Evolutionary conservation across 2,329 filamentous ascomycete species (phyloP).

Genomic region (Trichoderma sp.): DNA sequence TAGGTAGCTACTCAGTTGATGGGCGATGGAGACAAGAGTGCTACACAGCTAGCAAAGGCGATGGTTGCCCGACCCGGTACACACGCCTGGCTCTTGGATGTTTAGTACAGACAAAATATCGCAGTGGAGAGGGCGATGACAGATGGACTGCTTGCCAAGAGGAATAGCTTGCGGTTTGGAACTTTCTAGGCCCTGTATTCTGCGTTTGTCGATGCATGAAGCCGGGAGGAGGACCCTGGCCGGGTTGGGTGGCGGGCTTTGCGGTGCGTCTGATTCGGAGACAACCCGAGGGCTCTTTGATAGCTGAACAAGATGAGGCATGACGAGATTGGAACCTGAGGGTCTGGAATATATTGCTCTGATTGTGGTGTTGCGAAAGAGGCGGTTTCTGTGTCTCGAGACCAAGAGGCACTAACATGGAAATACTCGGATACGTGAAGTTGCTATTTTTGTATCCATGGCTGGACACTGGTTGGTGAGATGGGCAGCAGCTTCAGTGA

Average conservation of each 20-base stretch:
- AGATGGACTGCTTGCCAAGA: constrained; percentile 4
- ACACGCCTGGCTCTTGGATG: not conserved
- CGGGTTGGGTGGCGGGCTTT: not conserved
- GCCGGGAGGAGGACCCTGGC: constrained; percentile 11
- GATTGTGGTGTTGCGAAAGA: not conserved
- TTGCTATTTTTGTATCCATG: not conserved
- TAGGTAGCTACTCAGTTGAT: too few relatives aligned
- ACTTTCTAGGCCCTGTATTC: constrained; percentile 11
- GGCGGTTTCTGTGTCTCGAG: too few relatives aligned
- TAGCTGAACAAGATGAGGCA: not conserved
- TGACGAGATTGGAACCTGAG: not conserved
- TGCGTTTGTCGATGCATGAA: constrained; percentile 6
- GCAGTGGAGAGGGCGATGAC: not conserved
- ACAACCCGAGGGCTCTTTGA: not conserved
- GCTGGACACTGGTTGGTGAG: not conserved
- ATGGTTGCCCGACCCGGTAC: too few relatives aligned
- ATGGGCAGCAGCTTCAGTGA: not conserved
- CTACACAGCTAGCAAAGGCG: too few relatives aligned
- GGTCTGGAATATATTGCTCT: not conserved
- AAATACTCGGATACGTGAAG: not conserved
- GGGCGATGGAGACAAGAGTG: not conserved
- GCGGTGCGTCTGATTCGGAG: not conserved
- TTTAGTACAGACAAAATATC: too few relatives aligned
- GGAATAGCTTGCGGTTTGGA: constrained; percentile 5
- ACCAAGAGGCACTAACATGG: not conserved